Conservation (phyloP, 441 rosid species). For the Aleurites moluccanus region DNA sequence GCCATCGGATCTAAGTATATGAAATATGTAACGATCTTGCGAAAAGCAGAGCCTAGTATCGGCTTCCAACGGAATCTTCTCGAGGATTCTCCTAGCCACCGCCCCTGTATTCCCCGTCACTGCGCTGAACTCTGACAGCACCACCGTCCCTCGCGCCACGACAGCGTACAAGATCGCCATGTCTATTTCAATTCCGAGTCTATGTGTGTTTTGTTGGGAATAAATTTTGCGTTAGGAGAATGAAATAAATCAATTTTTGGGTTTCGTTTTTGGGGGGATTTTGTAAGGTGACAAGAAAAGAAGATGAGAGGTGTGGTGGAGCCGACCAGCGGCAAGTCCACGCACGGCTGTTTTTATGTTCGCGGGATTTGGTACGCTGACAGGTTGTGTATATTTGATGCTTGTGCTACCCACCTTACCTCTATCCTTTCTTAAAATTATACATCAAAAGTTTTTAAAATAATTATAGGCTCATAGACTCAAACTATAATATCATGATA, state of each 20-base stretch:
- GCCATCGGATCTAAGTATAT: conserved; percentile 89
- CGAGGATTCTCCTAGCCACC: conserved; percentile 77
- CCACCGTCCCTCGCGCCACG: conserved; percentile 91
- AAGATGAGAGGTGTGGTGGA: background rate
- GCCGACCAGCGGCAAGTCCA: conserved; percentile 31
- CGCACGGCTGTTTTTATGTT: conserved; percentile 10
- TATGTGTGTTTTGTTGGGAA: background rate
- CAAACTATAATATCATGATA: too few relatives aligned
- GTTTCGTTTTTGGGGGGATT: background rate
- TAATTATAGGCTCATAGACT: too few relatives aligned
- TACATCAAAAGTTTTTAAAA: too few relatives aligned
- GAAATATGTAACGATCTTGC: conserved; percentile 90
- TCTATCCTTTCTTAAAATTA: too few relatives aligned
- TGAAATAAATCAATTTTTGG: background rate
- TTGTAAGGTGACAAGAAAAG: background rate
- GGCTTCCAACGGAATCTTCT: conserved; percentile 70
- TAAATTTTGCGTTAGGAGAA: background rate
- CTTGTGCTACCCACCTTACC: too few relatives aligned
- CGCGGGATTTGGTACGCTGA: too few relatives aligned
- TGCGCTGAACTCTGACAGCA: conserved; percentile 93
- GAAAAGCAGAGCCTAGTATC: conserved; percentile 86
- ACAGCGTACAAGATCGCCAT: conserved; percentile 93
- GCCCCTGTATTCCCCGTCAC: conserved; percentile 93
- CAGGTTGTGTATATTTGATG: too few relatives aligned
- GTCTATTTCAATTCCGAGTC: background rate